phyloP scores from a whole-genome alignment of 352 stramenopile genomes.

The Globisporangium heterothallicum region DNA sequence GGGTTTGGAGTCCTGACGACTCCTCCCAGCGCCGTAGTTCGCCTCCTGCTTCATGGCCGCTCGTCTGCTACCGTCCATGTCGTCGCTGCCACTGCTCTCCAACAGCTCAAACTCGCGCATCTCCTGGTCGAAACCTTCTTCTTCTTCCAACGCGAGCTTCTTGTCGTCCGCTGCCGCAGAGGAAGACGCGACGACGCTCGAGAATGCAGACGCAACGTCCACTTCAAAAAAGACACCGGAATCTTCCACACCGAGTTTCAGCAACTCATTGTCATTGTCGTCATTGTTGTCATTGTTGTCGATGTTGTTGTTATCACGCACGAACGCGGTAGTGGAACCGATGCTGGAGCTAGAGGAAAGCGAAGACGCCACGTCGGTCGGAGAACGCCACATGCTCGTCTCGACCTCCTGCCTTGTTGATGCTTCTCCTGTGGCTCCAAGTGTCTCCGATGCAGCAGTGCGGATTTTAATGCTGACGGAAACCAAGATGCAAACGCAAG shows the following conservation, averaged over 20 bases:
- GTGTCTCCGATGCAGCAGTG: too few species aligned
- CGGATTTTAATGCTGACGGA: too few species aligned
- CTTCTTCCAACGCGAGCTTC: constrained; percentile 14
- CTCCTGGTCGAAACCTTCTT: too few species aligned
- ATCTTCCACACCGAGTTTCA: constrained; percentile 7
- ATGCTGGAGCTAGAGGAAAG: too few species aligned
- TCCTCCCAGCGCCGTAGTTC: neutral
- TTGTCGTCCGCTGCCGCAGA: constrained; percentile 22
- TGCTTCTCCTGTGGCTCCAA: too few species aligned
- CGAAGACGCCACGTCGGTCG: constrained; percentile 5
- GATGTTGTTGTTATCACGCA: neutral
- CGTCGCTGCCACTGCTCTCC: neutral
- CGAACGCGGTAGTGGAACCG: too few species aligned
- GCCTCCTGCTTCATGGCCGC: neutral
- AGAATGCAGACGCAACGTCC: constrained; percentile 14
- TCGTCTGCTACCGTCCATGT: neutral
- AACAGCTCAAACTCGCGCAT: constrained; percentile 8
- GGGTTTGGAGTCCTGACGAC: neutral
- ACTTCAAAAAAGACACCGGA: constrained; percentile 18
- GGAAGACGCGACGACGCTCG: constrained; percentile 13
- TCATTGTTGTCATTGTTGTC: neutral
- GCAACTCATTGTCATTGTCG: neutral
- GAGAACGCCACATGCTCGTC: neutral
- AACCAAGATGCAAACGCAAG: too few species aligned
- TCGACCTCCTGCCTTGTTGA: neutral